Evolutionary conservation across 495 filamentous ascomycete species (phyloP).

Genomic region (Parmelia sp.): DNA sequence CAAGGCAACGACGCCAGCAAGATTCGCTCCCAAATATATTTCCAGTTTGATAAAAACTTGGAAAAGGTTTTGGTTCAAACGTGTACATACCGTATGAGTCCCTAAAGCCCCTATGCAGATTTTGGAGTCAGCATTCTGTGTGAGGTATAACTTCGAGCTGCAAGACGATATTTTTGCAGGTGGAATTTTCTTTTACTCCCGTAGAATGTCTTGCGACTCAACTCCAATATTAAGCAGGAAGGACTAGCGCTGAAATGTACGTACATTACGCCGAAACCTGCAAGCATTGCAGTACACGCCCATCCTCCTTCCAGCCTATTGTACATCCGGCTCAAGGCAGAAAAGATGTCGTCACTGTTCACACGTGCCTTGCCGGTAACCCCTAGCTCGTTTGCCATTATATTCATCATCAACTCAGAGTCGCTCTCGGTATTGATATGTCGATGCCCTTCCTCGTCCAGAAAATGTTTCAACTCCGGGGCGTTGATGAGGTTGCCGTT

Average conservation of each 20-base stretch:
- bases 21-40: neutral
- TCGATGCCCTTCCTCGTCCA: slow-evolving; percentile 84
- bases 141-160: too few relatives aligned
- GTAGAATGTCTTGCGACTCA: too few relatives aligned
- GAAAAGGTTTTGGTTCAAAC: neutral
- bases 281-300: slow-evolving; percentile 74
- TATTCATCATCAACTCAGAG: slow-evolving; percentile 89
- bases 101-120: too few relatives aligned
- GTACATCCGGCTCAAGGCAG: slow-evolving; percentile 67
- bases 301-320: slow-evolving; percentile 74
- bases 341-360: slow-evolving; percentile 86
- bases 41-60: neutral
- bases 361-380: slow-evolving; percentile 95
- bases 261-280: slow-evolving; percentile 65
- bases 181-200: too few relatives aligned
- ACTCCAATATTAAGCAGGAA: neutral
- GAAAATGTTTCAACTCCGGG: slow-evolving; percentile 64
- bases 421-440: slow-evolving; percentile 98
- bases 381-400: slow-evolving; percentile 92
- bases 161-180: too few relatives aligned
- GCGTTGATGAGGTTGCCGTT: slow-evolving; percentile 97
- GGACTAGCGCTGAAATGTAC: neutral
- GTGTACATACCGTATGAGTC: slow-evolving; percentile 53
- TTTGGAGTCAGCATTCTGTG: too few relatives aligned
- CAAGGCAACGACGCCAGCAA: neutral